Conservation (phyloP, 208 protist species). For the Endotrypanum monterogeii region DNA sequence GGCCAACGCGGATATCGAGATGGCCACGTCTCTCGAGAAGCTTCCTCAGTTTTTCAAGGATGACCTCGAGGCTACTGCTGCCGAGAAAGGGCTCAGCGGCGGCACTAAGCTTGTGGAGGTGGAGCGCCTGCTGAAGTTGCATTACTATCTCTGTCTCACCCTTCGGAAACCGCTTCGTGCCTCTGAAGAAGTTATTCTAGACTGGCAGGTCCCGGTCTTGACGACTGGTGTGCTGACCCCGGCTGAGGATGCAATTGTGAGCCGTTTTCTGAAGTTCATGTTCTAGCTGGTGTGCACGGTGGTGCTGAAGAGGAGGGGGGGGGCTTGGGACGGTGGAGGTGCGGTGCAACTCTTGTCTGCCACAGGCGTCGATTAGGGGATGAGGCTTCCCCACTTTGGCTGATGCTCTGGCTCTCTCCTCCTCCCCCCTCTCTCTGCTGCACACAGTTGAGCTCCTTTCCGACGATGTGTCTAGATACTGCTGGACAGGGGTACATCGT, state of each 20-base stretch:
- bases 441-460: background rate
- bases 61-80: constrained; percentile 39
- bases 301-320: no score
- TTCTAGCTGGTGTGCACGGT: constrained; percentile 33
- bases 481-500: background rate
- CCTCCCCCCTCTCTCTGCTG: background rate
- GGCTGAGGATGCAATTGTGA: constrained; percentile 47
- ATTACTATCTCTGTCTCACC: constrained; percentile 74
- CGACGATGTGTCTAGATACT: background rate
- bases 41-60: constrained; percentile 70
- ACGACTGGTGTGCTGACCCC: constrained; percentile 44
- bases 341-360: background rate
- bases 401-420: background rate
- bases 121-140: constrained; percentile 31
- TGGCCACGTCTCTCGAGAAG: constrained; percentile 57
- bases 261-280: constrained; percentile 68
- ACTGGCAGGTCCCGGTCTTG: constrained; percentile 50
- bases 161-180: constrained; percentile 51
- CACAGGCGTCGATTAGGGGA: background rate
- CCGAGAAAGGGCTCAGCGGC: constrained; percentile 34
- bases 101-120: constrained; percentile 13
- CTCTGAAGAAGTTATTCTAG: constrained; percentile 77
- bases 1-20: constrained; percentile 71
- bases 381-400: background rate
- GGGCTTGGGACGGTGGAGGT: background rate